A percentile compares a stretch with the other conserved stretches of the same genome.
These are phyloP conservation scores for Metschnikowia anglica DNA, from an alignment of 805 yeast species.

Conservation along the genomic window DNA sequence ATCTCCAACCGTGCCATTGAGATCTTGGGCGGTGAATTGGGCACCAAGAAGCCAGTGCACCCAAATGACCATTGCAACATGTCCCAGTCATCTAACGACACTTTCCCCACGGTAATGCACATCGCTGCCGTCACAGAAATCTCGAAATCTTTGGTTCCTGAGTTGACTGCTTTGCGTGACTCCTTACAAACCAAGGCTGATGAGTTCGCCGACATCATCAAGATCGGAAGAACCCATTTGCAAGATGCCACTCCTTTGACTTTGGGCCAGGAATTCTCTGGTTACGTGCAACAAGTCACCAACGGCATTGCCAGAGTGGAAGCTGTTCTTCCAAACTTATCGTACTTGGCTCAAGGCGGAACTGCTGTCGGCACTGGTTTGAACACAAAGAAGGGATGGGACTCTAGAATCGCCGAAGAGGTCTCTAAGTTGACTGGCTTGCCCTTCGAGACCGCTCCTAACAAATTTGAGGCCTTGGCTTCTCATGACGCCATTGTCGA, in stretches of 20 bases:
- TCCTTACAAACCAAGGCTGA: conserved; percentile 74
- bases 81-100: conserved; percentile 98
- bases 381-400: conserved; percentile 90
- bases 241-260: conserved; percentile 99
- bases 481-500: conserved; percentile 98
- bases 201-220: conserved; percentile 86
- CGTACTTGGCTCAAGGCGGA: conserved; percentile 96
- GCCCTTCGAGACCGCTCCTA: conserved; percentile 91
- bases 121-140: conserved; percentile 96
- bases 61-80: conserved; percentile 98
- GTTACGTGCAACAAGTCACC: conserved; percentile 89
- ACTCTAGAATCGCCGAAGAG: conserved; percentile 79
- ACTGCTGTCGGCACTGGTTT: conserved; percentile 99
- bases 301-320: conserved; percentile 90
- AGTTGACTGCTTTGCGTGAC: conserved; percentile 71
- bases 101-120: conserved; percentile 99
- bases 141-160: conserved; percentile 71
- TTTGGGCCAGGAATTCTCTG: conserved; percentile 96
- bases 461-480: conserved; percentile 98
- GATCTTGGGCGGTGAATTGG: conserved; percentile 85
- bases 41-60: conserved; percentile 92
- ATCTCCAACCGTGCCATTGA: conserved; percentile 98
- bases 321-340: conserved; percentile 69
- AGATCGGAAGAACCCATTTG: conserved; percentile 97
- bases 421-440: conserved; percentile 85